A percentile compares a stretch with the other conserved stretches of the same genome.
Conservation (phyloP, 2,329 filamentous ascomycete genomes). For the Pseudovirgaria hyperparasitica region DNA sequence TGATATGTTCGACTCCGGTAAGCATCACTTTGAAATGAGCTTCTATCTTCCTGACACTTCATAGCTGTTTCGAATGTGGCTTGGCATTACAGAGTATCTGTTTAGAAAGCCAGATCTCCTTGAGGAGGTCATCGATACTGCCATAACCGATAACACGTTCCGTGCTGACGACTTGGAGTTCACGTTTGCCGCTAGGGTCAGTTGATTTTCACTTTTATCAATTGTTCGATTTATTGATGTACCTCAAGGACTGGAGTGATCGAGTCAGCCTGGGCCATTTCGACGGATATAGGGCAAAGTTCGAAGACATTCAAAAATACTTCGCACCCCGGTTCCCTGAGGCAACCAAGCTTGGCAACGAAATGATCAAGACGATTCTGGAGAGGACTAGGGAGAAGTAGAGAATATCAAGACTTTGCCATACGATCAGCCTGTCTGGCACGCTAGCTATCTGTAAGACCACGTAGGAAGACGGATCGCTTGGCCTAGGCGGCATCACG, state of each 20-base stretch:
- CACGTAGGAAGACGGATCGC: no score
- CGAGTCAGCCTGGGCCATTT: slow-evolving; percentile 87
- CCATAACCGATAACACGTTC: slow-evolving; percentile 81
- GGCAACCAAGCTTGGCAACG: slow-evolving; percentile 77
- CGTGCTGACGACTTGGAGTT: slow-evolving; percentile 95
- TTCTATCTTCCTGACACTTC: slow-evolving; percentile 1
- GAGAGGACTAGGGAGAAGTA: slow-evolving; percentile 48
- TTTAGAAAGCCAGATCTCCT: slow-evolving; percentile 74
- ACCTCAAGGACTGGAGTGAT: slow-evolving; percentile 69
- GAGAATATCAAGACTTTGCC: no score
- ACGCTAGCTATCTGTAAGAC: no score
- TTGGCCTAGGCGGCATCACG: no score
- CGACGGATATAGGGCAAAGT: slow-evolving; percentile 82
- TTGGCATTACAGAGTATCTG: slow-evolving; percentile 93
- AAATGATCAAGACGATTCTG: slow-evolving; percentile 93
- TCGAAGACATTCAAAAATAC: slow-evolving; percentile 79
- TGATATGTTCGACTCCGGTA: slow-evolving; percentile 94
- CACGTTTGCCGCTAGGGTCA: slow-evolving; percentile 76
- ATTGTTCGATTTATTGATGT: slow-evolving; percentile 1
- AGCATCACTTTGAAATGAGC: slow-evolving; percentile 16
- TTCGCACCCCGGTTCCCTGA: slow-evolving; percentile 84
- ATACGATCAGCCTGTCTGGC: no score
- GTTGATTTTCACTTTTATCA: slow-evolving; percentile 9
- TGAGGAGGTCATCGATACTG: slow-evolving; percentile 73
- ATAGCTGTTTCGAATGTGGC: slow-evolving; percentile 80